These are phyloP conservation scores for Hypoxylon fuscum DNA, from an alignment of 495 filamentous ascomycete genomes.

Conservation along the genomic window DNA sequence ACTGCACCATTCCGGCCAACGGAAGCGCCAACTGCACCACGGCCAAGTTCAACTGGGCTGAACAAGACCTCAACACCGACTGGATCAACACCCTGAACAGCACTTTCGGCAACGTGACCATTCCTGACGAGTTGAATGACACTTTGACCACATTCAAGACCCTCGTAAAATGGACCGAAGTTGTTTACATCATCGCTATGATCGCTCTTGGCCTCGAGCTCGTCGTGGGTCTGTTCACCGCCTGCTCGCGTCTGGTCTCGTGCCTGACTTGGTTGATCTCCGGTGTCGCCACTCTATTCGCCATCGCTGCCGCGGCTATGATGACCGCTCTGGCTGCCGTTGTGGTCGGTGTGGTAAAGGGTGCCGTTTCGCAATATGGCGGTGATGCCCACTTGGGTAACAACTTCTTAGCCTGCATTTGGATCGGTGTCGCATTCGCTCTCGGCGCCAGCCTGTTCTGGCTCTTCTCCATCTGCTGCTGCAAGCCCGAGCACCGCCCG, in stretches of 20 bases:
- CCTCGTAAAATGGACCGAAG: conserved; percentile 82
- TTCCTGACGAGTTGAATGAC: conserved; percentile 71
- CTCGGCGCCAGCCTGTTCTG: conserved; percentile 82
- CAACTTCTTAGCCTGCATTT: conserved; percentile 73
- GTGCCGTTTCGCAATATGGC: conserved; percentile 69
- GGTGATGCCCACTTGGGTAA: conserved; percentile 70
- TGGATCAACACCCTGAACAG: conserved; percentile 57
- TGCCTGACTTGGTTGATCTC: conserved; percentile 60
- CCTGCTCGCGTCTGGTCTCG: conserved; percentile 57
- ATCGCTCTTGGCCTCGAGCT: conserved; percentile 77
- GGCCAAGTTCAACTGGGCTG: conserved; percentile 80
- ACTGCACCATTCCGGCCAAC: conserved; percentile 69
- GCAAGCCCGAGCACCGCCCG: conserved; percentile 58
- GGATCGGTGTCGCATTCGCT: conserved; percentile 82
- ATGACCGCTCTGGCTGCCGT: conserved; percentile 68
- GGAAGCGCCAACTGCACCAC: conserved; percentile 65
- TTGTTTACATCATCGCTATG: conserved; percentile 76
- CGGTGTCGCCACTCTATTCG: conserved; percentile 66
- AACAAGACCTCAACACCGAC: conserved; percentile 63
- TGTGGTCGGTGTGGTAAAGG: conserved; percentile 74
- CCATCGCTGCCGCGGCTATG: conserved; percentile 66
- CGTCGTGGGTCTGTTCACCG: conserved; percentile 79
- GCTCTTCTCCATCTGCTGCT: conserved; percentile 92
- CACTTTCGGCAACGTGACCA: conserved; percentile 52
- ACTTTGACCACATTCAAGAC: conserved; percentile 74